Conservation (phyloP, 495 filamentous ascomycete genomes). For the Neurospora sp. region DNA sequence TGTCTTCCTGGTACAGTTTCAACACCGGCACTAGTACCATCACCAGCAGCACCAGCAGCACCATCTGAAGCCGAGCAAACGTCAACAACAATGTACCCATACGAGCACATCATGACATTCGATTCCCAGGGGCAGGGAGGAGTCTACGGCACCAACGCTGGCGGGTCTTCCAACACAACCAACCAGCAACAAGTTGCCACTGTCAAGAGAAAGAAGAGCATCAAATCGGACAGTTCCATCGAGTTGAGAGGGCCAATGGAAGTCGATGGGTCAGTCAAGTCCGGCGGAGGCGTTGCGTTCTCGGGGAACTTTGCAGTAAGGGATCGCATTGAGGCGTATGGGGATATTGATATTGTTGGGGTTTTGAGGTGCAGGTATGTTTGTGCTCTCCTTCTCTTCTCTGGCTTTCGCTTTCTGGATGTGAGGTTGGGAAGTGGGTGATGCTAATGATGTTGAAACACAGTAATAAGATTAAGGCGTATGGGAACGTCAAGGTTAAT, state of each 20-base stretch:
- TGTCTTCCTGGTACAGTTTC: background rate
- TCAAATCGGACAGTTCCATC: slow-evolving; percentile 23
- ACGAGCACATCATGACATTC: slow-evolving; percentile 27
- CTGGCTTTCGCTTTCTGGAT: background rate
- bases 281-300: slow-evolving; percentile 21
- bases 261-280: slow-evolving; percentile 30
- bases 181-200: background rate
- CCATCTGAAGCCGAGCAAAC: background rate
- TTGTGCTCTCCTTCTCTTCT: background rate
- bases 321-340: slow-evolving; percentile 31
- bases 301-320: slow-evolving; percentile 23
- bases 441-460: background rate
- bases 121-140: slow-evolving; percentile 12
- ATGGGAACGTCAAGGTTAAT: slow-evolving; percentile 24
- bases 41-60: background rate
- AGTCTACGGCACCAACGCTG: slow-evolving; percentile 1
- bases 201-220: slow-evolving; percentile 20
- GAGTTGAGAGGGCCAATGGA: slow-evolving; percentile 27
- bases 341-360: slow-evolving; percentile 23
- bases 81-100: slow-evolving; percentile 17
- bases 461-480: slow-evolving; percentile 24
- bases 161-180: background rate
- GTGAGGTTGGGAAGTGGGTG: background rate
- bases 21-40: background rate
- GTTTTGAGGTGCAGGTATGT: slow-evolving; percentile 19